phyloP scores from a whole-genome alignment of 495 filamentous ascomycete species.

The Acidiella bohemica region DNA sequence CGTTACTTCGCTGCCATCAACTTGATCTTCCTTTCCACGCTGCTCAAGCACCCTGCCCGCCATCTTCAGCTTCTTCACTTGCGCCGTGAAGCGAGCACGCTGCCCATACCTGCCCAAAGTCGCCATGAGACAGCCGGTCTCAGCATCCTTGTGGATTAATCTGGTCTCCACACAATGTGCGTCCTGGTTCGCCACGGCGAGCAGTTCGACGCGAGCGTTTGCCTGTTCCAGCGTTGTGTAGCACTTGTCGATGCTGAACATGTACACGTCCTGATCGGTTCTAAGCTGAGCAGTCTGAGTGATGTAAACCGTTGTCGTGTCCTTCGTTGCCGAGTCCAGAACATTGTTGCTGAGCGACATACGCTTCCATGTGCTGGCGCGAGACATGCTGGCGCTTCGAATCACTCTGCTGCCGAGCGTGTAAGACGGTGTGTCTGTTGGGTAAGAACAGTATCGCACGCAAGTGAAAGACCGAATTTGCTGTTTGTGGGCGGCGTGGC shows the following conservation, averaged over 20 bases:
- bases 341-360: not conserved
- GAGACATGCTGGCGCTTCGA: not conserved
- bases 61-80: constrained; percentile 3
- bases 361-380: not conserved
- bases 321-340: not conserved
- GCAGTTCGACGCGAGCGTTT: constrained; percentile 8
- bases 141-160: not conserved
- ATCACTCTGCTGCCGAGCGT: not conserved
- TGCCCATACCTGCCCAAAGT: not conserved
- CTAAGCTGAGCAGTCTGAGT: constrained; percentile 5
- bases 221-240: constrained; percentile 7
- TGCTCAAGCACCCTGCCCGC: not conserved
- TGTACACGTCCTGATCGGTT: constrained; percentile 7
- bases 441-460: not conserved
- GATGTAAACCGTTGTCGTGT: constrained; percentile 4
- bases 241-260: constrained; percentile 10
- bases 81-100: constrained; percentile 2
- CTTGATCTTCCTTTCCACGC: not conserved
- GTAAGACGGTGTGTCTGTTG: no score
- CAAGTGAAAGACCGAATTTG: not conserved
- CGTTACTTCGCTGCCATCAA: not conserved
- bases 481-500: no score
- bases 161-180: constrained; percentile 1
- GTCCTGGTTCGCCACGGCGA: no score
- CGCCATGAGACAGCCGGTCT: constrained; percentile 3